Conservation (phyloP, 2,329 filamentous ascomycete genomes). For the Colletotrichum limetticola region DNA sequence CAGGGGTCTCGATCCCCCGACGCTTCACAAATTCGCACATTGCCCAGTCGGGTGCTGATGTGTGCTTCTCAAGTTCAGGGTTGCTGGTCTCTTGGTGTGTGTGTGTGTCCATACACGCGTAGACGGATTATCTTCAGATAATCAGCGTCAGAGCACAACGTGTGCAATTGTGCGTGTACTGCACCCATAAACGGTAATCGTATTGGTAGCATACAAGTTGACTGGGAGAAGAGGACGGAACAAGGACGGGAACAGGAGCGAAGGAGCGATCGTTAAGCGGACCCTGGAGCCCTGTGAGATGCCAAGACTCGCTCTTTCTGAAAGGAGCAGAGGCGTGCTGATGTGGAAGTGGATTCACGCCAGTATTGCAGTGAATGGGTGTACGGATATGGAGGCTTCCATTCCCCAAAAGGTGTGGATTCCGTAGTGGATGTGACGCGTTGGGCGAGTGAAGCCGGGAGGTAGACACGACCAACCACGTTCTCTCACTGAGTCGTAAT, state of each 20-base stretch:
- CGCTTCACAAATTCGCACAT: not conserved
- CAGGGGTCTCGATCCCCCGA: not conserved
- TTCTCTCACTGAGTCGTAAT: not conserved
- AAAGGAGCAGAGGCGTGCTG: not conserved
- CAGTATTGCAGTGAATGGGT: constrained; percentile 24
- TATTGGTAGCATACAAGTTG: not conserved
- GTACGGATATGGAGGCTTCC: not conserved
- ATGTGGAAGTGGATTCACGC: constrained; percentile 8
- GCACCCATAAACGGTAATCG: constrained; percentile 1
- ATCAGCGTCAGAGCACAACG: not conserved
- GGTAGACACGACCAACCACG: not conserved
- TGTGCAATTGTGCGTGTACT: not conserved
- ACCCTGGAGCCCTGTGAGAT: not conserved
- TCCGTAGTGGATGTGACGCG: not conserved
- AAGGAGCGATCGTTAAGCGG: not conserved
- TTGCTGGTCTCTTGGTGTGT: not conserved
- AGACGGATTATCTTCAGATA: not conserved
- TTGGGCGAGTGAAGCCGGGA: constrained; percentile 14
- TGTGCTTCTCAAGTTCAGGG: not conserved
- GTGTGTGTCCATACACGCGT: not conserved
- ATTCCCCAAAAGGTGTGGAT: not conserved
- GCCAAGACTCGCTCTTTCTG: not conserved
- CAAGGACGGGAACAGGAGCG: not conserved
- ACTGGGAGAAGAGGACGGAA: not conserved
- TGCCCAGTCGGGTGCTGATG: not conserved